Percentiles rank a stretch among this genome's conserved stretches.
Evolutionary conservation across 2,329 filamentous ascomycete species (phyloP).

Genomic region (Penicillium janthinellum): DNA sequence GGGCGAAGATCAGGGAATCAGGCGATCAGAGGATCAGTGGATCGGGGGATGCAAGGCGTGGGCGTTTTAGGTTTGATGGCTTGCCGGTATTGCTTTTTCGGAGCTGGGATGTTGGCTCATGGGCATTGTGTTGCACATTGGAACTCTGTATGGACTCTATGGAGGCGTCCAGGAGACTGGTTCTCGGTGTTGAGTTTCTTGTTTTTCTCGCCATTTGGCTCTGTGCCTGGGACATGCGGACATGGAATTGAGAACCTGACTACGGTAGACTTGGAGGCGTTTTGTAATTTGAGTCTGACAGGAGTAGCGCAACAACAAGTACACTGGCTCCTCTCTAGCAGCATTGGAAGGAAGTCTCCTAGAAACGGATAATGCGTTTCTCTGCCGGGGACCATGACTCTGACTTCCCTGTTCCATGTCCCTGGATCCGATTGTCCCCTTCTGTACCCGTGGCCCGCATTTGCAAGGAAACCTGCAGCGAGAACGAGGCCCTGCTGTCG

Average conservation of each 20-base stretch:
- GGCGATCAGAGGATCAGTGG: constrained; percentile 20
- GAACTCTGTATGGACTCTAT: background rate
- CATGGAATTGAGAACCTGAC: background rate
- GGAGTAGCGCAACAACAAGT: background rate
- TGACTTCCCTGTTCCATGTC: constrained; percentile 5
- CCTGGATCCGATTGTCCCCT: constrained; percentile 8
- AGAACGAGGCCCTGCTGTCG: constrained; percentile 4
- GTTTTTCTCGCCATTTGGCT: background rate
- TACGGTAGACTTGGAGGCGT: background rate
- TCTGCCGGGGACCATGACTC: background rate
- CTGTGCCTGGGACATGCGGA: background rate
- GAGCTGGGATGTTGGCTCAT: background rate
- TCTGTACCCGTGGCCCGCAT: constrained; percentile 15
- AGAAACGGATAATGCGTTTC: background rate
- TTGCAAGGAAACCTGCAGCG: constrained; percentile 15
- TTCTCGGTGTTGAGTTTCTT: background rate
- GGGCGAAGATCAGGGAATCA: constrained; percentile 1
- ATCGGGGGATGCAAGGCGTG: constrained; percentile 19
- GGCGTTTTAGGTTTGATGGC: constrained; percentile 14
- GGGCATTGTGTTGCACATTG: background rate
- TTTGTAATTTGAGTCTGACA: background rate
- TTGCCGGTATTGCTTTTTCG: constrained; percentile 17
- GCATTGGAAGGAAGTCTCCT: background rate
- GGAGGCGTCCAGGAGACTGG: background rate
- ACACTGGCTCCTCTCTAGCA: background rate